Base-by-base conservation (phyloP, 176 grass and related monocot genomes). In the Puya raimondii region DNA sequence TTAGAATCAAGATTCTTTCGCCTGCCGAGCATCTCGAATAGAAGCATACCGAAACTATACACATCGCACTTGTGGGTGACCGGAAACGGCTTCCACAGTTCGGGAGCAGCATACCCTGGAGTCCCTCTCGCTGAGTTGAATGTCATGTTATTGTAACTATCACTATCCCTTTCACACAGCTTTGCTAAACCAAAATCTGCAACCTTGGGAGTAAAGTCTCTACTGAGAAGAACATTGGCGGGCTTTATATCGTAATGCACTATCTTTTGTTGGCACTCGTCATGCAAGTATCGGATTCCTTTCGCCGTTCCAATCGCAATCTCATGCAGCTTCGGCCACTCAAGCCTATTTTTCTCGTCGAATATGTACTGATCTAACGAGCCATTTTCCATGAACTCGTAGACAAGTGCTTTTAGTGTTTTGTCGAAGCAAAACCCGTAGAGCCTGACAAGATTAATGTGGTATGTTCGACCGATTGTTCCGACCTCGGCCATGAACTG, bases 171-270 rank as follows among this genome's bases (percentile, higher is more conserved):
- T 53, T 89, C 76, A 63, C 77, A 79, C 1, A 94, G 80, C 76
- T 76, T 80, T 12, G 86, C 86, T 1, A 94, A 63, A 27, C 90
- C 90, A 63, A 89, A 89, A 75, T 94, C 86, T 2, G 90, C 72
- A 18, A 94, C 83, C 72, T 94, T 94, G 0, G 90, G 86, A 3
- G 51, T 47, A 53, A 68, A 74, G 21, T 76, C 70, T 7, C 67
- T 80, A 1, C 48, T 64, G 59, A 93, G 70, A 6, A 93, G 77
- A 11, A 93, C 78, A 75, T 93, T 93, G 47, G n/a, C 90, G 0
- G 90, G 90, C 67, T 93, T 93, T 72, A 86, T 93, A 69, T 93
- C 90, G 61, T 86, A 86, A 80, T 93, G 90, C 14, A 89, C 61
- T 49, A 93, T 93, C 71, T 73, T 50, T 3, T 84, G 77, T 49